These are phyloP conservation scores for Irpex sp. DNA, from an alignment of 1,284 basidiomycete species.

Conservation along the genomic window DNA sequence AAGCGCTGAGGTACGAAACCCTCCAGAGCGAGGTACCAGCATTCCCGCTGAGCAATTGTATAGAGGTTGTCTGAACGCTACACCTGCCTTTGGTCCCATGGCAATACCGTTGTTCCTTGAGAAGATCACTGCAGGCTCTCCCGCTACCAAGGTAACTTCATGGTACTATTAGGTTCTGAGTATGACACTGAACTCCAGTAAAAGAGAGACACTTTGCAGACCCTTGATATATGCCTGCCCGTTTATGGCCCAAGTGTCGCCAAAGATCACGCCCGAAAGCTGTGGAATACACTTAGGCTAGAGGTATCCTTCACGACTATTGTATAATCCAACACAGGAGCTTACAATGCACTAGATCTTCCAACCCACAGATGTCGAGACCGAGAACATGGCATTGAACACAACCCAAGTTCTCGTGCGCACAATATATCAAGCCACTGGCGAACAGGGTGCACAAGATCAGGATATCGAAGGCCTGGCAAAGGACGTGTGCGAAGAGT, in stretches of 20 bases:
- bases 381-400: conserved; percentile 70
- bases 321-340: not conserved
- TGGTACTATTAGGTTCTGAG: too few species aligned
- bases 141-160: conserved; percentile 71
- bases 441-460: conserved; percentile 27
- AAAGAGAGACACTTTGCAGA: conserved; percentile 80
- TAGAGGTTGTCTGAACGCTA: conserved; percentile 68
- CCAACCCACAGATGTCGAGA: conserved; percentile 78
- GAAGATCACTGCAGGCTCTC: conserved; percentile 84
- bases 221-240: conserved; percentile 74
- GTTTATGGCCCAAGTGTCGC: conserved; percentile 72
- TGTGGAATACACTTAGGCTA: conserved; percentile 87
- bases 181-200: too few species aligned
- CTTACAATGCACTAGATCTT: conserved; percentile 63
- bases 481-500: conserved; percentile 75
- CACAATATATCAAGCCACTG: conserved; percentile 58
- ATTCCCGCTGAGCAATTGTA: not conserved
- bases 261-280: conserved; percentile 60
- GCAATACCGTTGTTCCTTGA: conserved; percentile 91
- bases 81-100: conserved; percentile 79
- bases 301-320: conserved; percentile 51
- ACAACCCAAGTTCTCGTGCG: conserved; percentile 69
- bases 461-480: conserved; percentile 58
- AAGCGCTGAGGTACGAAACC: conserved; percentile 56
- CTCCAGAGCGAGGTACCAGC: not conserved